Base-by-base conservation (phyloP, 2,329 filamentous ascomycete genomes). In the Stagonosporopsis chrysanthemi region DNA sequence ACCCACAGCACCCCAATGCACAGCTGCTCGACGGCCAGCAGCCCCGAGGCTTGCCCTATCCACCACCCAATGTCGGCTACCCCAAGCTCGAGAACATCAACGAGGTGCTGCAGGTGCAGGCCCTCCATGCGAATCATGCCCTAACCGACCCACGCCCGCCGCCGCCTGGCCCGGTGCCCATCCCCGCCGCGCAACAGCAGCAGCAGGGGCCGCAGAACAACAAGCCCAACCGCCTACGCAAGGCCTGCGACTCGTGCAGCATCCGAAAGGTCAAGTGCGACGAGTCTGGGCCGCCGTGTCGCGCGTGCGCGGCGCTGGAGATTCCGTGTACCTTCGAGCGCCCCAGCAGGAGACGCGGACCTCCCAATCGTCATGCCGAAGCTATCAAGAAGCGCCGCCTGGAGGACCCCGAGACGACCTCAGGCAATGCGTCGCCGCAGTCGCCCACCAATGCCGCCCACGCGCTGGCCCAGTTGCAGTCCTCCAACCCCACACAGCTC, bases 321-420 rank as follows among this genome's bases (percentile, higher is more conserved):
- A 88, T 89, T 45, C 86, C 86, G 24, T 90, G 87, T 71, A 89
- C 87, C 55, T 89, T 87, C 70, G 81, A 87, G 44, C 80, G 87
- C 61, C 86, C 86, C 24, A 88, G 84, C 69, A 81, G 85, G 55
- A 81, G 87, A 57, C 80, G 87, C 67, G 87, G 87, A 5, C 87
- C 87, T 33, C 86, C 87, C 29, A 90, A 89, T 66, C 79, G 83
- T 62, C 86, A 88, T 77, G 86, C 86, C 17, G 87, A 89, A 77
- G 85, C 84, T 19, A 83, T 89, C 67, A 89, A 89, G 78, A 85
- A 82, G 67, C 82, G 84, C 52, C 82, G 83, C 40, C 71, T 86
- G 4, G 83, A 80, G 58, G 79, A 79, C 9, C 58, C 58, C 12
- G 79, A 79, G 7, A 75, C 73, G 36, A 69, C 76, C 22, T 48